Conservation (phyloP, 352 stramenopile species). For the Globisporangium cylindrosporum region DNA sequence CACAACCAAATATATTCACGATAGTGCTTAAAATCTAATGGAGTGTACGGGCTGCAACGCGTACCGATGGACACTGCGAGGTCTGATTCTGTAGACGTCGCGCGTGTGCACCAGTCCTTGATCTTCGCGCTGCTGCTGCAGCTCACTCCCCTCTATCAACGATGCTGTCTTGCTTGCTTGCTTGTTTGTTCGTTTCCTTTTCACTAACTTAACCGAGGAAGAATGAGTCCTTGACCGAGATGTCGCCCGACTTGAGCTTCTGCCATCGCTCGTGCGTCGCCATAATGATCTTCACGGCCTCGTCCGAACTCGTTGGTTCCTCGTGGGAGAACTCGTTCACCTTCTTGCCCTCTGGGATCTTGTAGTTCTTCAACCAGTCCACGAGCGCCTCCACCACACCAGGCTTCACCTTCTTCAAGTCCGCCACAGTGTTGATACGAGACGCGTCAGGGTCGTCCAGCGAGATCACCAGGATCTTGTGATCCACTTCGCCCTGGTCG, state of each 20-base stretch:
- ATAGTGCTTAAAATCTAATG: slow-evolving; percentile 6
- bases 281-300: slow-evolving; percentile 61
- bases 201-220: slow-evolving; percentile 36
- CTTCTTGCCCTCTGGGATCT: slow-evolving; percentile 96
- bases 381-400: slow-evolving; percentile 86
- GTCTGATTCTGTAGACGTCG: not conserved
- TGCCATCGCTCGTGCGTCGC: slow-evolving; percentile 74
- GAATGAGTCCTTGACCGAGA: slow-evolving; percentile 63
- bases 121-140: not conserved
- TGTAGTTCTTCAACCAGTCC: slow-evolving; percentile 98
- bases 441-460: slow-evolving; percentile 82
- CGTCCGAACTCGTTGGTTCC: slow-evolving; percentile 40
- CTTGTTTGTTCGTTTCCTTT: not conserved
- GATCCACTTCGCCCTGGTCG: slow-evolving; percentile 98
- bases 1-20: slow-evolving; percentile 11
- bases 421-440: slow-evolving; percentile 84
- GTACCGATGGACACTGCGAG: not conserved
- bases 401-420: slow-evolving; percentile 92
- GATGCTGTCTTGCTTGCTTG: not conserved
- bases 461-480: slow-evolving; percentile 97
- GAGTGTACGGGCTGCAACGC: not conserved
- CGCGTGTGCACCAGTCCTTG: slow-evolving; percentile 1
- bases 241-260: slow-evolving; percentile 58
- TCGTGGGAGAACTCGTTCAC: slow-evolving; percentile 92
- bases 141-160: not conserved